Evolutionary conservation across 257 asterid species (phyloP), one percentile per base, ranked within the genome.

Genomic region (Solanum virginianum): DNA sequence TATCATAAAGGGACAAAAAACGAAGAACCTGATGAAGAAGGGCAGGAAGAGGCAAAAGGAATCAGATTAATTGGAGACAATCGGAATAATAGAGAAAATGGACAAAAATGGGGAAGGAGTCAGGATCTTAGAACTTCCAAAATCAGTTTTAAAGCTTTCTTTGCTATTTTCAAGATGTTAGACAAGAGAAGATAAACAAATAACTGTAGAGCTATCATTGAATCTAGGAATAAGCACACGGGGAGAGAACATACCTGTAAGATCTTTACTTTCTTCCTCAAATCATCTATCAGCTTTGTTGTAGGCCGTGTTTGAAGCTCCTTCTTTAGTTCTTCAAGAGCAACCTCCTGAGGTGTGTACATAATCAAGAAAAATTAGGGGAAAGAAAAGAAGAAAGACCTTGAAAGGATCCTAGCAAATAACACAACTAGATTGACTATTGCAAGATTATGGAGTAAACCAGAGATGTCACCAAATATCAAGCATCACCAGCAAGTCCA

Each of bases 291-390:
- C 84, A 97, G 88, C 86, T 95, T 97, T 69, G 89, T 90, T 20
- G 98, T 97, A 71, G 99, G 98, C 89, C 99, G 93, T 18, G 89
- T 86, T 85, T 92, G 97, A 86, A 97, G 92, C 93, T 92, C 98
- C 91, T 92, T 95, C 88, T 92, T 93, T 92, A 95, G 85, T 87
- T 91, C 97, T 80, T 94, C 97, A 32, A 94, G 87, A 87, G 91
- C 95, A 84, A 86, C 86, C 90, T 95, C 98, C 99, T 94, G 93
- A 53, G 65, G 49, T 24, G 77, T 26, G 63, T 79, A 29, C 17
- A 79, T 79, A 29, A 79, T 47, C 83, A 51, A 53, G 49, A 79
- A 79, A 75, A 26, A 29, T 79, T 26, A 53, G 29, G 47, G 62
- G 82, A 79, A 79, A 69, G 79, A 69, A 53, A 53, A 17, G 49